phyloP scores from a whole-genome alignment of 2,329 filamentous ascomycete genomes.

The Taxawa tesnikishii region DNA sequence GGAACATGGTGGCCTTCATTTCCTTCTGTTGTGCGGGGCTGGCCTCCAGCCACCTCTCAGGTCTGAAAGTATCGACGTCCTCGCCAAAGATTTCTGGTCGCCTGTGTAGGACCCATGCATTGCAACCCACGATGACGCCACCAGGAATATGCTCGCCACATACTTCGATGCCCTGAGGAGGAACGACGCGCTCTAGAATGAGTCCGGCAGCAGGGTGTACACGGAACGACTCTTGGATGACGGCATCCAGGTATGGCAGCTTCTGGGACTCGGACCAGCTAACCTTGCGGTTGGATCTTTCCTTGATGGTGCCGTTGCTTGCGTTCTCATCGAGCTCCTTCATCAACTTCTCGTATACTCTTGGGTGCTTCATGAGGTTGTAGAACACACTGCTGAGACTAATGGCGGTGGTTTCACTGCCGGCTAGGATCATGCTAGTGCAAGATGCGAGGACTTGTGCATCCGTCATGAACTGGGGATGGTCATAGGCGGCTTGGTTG shows the following conservation, averaged over 20 bases:
- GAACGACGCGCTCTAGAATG: slow-evolving; percentile 61
- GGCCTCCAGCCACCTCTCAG: slow-evolving; percentile 53
- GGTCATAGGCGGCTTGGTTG: slow-evolving; percentile 52
- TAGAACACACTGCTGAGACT: slow-evolving; percentile 61
- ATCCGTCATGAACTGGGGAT: slow-evolving; percentile 61
- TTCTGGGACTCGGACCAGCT: slow-evolving; percentile 58
- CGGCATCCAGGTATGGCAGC: slow-evolving; percentile 64
- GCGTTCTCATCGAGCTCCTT: slow-evolving; percentile 51
- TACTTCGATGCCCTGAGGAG: slow-evolving; percentile 50
- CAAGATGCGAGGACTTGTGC: slow-evolving; percentile 58
- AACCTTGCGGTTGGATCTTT: slow-evolving; percentile 42
- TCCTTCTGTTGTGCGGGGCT: slow-evolving; percentile 45
- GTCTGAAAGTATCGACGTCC: slow-evolving; percentile 53
- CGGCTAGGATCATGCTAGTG: slow-evolving; percentile 60
- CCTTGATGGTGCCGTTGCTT: slow-evolving; percentile 32
- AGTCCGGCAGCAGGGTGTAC: slow-evolving; percentile 63
- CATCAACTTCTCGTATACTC: slow-evolving; percentile 42
- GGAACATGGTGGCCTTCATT: slow-evolving; percentile 60
- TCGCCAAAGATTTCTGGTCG: slow-evolving; percentile 54
- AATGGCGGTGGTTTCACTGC: slow-evolving; percentile 71
- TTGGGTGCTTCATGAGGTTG: slow-evolving; percentile 53
- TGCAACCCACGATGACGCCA: slow-evolving; percentile 63
- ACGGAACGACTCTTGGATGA: slow-evolving; percentile 66
- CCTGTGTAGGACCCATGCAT: slow-evolving; percentile 62
- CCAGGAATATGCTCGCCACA: slow-evolving; percentile 50